A percentile compares a stretch with the other conserved stretches of the same genome.
These are phyloP conservation scores for Cephalotrichum gorgonifer DNA, from an alignment of 2,329 filamentous ascomycete genomes.

Conservation along the genomic window DNA sequence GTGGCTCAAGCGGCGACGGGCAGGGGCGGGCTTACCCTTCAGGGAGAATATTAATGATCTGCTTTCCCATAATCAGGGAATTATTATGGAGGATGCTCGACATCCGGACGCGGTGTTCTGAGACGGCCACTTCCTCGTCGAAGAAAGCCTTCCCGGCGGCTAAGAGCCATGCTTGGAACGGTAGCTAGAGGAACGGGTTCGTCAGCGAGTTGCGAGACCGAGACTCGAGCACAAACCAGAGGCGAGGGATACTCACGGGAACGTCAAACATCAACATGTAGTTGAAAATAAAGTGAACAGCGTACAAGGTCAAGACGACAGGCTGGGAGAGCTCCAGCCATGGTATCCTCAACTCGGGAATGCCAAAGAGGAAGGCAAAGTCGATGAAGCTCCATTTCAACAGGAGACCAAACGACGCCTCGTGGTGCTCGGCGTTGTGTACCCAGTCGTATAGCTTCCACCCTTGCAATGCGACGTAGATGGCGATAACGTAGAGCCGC, in stretches of 20 bases:
- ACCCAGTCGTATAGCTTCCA: conserved; percentile 87
- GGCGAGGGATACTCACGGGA: conserved; percentile 40
- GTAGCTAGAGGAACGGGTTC: conserved; percentile 40
- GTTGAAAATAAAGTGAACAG: conserved; percentile 62
- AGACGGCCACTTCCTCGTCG: conserved; percentile 85
- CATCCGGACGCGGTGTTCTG: conserved; percentile 85
- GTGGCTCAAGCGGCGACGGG: neutral
- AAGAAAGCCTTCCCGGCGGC: conserved; percentile 72
- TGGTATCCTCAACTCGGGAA: conserved; percentile 83
- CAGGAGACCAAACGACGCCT: conserved; percentile 81
- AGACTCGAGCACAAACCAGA: neutral
- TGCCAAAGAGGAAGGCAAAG: conserved; percentile 72
- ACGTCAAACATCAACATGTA: conserved; percentile 90
- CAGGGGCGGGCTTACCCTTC: conserved; percentile 62
- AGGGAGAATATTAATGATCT: conserved; percentile 94
- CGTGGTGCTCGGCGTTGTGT: conserved; percentile 66
- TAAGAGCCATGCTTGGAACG: conserved; percentile 62
- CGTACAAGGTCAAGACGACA: conserved; percentile 60
- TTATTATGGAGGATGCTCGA: conserved; percentile 82
- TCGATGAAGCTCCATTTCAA: conserved; percentile 91
- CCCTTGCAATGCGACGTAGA: conserved; percentile 65
- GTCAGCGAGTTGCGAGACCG: neutral
- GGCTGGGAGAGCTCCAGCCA: conserved; percentile 88
- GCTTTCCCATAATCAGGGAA: conserved; percentile 87
- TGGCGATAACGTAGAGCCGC: conserved; percentile 72